phyloP scores from a whole-genome alignment of 257 asterid genomes.

The Solanum microdontum region DNA sequence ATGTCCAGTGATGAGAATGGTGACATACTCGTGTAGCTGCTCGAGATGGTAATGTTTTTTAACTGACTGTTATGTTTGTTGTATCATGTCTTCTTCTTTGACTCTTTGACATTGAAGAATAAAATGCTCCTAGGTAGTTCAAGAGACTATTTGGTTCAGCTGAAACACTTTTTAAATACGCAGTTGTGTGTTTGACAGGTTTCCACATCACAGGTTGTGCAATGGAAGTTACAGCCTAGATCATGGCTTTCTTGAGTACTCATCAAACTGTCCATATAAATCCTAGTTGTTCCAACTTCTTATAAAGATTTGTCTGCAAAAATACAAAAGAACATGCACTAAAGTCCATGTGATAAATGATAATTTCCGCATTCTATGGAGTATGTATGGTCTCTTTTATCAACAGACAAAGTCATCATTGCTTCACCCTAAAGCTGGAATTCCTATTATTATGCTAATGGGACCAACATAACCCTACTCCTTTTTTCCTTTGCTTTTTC shows the following conservation, averaged over 20 bases:
- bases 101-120: neutral
- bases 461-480: conserved; percentile 2
- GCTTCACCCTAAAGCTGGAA: neutral
- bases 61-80: neutral
- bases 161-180: neutral
- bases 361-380: conserved; percentile 11
- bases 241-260: neutral
- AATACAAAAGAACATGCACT: neutral
- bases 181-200: neutral
- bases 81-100: neutral
- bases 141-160: neutral
- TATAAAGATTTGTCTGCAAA: neutral
- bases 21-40: neutral
- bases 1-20: neutral
- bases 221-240: neutral
- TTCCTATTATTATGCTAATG: conserved; percentile 7
- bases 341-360: conserved; percentile 13
- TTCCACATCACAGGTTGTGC: neutral
- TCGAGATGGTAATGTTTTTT: neutral
- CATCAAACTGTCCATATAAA: neutral
- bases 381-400: neutral
- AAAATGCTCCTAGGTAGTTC: neutral
- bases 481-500: neutral
- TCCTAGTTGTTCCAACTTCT: neutral
- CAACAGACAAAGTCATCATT: conserved; percentile 3